These are phyloP conservation scores for Chloris gayana DNA, from an alignment of 176 grass and related monocot species.

Conservation along the genomic window DNA sequence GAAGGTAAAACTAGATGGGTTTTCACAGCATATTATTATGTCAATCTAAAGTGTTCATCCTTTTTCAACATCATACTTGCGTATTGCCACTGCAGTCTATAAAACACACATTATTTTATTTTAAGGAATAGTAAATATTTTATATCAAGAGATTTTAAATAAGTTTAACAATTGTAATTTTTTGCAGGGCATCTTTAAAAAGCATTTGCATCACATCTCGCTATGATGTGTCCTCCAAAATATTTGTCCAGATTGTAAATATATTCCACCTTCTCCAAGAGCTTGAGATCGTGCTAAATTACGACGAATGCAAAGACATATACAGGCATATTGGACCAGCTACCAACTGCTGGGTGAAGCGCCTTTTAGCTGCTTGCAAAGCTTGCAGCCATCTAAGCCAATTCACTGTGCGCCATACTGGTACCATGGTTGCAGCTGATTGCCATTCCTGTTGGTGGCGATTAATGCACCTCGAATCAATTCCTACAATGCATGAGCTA, in stretches of 20 bases:
- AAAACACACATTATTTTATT: too few species aligned
- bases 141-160: too few species aligned
- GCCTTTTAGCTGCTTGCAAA: not conserved
- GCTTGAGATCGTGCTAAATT: not conserved
- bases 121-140: too few species aligned
- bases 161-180: too few species aligned
- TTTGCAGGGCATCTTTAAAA: not conserved
- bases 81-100: too few species aligned
- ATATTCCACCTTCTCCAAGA: not conserved
- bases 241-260: not conserved
- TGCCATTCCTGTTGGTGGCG: too few species aligned
- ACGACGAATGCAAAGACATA: too few species aligned
- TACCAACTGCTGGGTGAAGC: not conserved
- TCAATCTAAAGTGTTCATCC: too few species aligned
- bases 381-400: not conserved
- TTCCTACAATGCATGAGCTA: not conserved
- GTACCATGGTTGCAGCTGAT: not conserved
- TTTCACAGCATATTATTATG: too few species aligned
- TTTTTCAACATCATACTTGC: too few species aligned
- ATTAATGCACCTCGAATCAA: not conserved
- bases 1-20: too few species aligned
- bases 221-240: not conserved
- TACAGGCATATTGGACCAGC: not conserved
- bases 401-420: not conserved
- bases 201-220: not conserved